Evolutionary conservation across 768 basidiomycete genomes (phyloP).

Genomic region (Russula olivacea): DNA sequence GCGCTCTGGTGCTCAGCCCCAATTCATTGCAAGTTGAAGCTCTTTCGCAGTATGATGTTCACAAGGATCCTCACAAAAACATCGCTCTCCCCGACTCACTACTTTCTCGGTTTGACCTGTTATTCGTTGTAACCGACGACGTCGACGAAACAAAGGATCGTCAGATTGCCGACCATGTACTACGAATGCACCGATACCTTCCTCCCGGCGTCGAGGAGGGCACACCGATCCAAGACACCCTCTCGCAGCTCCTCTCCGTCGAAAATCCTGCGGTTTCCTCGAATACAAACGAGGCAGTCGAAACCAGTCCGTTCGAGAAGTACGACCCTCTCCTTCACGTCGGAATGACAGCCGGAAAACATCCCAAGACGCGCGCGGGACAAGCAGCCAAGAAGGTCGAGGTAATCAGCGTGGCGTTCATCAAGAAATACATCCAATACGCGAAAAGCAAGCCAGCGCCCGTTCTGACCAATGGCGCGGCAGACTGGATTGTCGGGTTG

Average conservation of each 20-base stretch:
- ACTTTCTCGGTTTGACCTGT: constrained; percentile 95
- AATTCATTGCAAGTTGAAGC: constrained; percentile 3
- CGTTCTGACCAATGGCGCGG: constrained; percentile 84
- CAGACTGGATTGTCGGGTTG: constrained; percentile 88
- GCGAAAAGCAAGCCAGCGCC: constrained; percentile 87
- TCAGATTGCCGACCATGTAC: constrained; percentile 93
- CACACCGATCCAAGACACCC: constrained; percentile 80
- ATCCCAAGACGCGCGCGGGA: constrained; percentile 41
- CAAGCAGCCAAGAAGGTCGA: constrained; percentile 64
- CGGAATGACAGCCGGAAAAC: constrained; percentile 51
- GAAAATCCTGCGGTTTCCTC: constrained; percentile 62
- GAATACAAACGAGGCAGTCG: constrained; percentile 44
- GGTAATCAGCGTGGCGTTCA: constrained; percentile 86
- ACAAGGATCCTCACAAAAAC: constrained; percentile 98
- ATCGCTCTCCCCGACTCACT: constrained; percentile 97
- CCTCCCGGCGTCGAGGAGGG: constrained; percentile 97
- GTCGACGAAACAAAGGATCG: constrained; percentile 94
- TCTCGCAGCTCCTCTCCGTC: constrained; percentile 81
- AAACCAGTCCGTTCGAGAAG: constrained; percentile 88
- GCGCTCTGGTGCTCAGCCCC: constrained; percentile 30
- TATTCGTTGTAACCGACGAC: constrained; percentile 98
- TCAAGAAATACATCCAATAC: constrained; percentile 99
- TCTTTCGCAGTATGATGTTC: constrained; percentile 83
- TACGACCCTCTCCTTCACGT: constrained; percentile 93
- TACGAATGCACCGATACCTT: constrained; percentile 94